A percentile compares a stretch with the other conserved stretches of the same genome.
These are phyloP conservation scores for Poterioochromonas sp. DNA, from an alignment of 352 stramenopile genomes.

Conservation along the genomic window DNA sequence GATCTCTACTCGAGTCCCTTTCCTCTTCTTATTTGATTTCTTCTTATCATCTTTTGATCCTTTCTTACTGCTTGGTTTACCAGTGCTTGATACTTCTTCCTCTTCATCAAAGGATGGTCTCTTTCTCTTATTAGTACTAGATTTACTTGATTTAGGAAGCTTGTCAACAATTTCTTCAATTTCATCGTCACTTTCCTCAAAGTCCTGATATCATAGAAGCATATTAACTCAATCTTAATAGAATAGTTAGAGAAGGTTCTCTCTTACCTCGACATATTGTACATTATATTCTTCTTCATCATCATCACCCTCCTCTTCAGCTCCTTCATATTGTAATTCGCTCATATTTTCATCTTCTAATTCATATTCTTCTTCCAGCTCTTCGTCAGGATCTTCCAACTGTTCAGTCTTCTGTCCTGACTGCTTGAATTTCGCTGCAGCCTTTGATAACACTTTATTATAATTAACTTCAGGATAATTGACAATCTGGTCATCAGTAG, in stretches of 20 bases:
- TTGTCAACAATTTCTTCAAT: constrained; percentile 21
- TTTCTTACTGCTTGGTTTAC: not conserved
- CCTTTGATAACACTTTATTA: not conserved
- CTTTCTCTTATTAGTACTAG: too few relatives aligned
- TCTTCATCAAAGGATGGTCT: not conserved
- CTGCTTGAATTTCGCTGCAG: not conserved
- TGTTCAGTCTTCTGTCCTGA: constrained; percentile 51
- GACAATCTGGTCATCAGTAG: constrained; percentile 98
- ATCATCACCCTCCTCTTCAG: constrained; percentile 65
- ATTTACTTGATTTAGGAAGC: not conserved
- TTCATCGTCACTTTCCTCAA: constrained; percentile 40
- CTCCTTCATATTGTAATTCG: constrained; percentile 67
- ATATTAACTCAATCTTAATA: constrained; percentile 33
- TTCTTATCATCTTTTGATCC: not conserved
- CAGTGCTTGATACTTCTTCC: not conserved
- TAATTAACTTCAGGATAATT: constrained; percentile 84
- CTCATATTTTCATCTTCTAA: constrained; percentile 73
- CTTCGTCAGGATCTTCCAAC: constrained; percentile 53
- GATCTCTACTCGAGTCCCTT: not conserved
- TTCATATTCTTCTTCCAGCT: constrained; percentile 62
- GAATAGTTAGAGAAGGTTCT: constrained; percentile 24
- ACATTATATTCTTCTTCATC: constrained; percentile 35
- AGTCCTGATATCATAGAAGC: not conserved
- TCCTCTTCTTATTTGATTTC: constrained; percentile 5
- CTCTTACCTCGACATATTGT: not conserved